These are phyloP conservation scores for Carallia pectinifolia DNA, from an alignment of 345 rosid genomes.

Conservation along the genomic window DNA sequence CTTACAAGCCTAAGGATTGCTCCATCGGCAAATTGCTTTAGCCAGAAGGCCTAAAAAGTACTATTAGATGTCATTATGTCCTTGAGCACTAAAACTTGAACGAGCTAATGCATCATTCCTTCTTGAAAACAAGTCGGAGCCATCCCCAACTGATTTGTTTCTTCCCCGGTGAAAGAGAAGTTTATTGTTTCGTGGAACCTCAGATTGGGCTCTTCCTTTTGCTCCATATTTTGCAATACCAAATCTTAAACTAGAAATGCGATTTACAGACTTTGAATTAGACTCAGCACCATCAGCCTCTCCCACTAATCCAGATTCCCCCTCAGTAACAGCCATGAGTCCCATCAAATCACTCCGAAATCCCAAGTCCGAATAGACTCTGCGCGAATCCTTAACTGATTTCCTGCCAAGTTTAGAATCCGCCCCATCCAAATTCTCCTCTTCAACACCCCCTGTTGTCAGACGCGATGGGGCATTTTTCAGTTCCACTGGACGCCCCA, in stretches of 20 bases:
- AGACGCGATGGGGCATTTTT: constrained; percentile 26
- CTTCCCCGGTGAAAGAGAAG: constrained; percentile 15
- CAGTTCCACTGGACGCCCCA: constrained; percentile 68
- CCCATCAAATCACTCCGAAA: constrained; percentile 73
- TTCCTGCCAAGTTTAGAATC: constrained; percentile 34
- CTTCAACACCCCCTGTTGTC: constrained; percentile 23
- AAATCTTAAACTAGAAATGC: constrained; percentile 39
- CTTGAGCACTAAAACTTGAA: constrained; percentile 21
- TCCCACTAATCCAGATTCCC: constrained; percentile 32
- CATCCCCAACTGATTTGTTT: constrained; percentile 39
- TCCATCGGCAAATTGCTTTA: constrained; percentile 16
- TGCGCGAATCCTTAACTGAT: constrained; percentile 38
- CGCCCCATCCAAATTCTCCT: constrained; percentile 27
- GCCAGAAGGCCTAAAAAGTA: not conserved
- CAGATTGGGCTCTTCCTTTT: constrained; percentile 27
- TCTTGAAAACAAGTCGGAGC: constrained; percentile 28
- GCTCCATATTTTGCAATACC: constrained; percentile 33
- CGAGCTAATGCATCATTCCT: constrained; percentile 17
- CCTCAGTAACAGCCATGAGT: constrained; percentile 53
- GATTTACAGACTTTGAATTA: constrained; percentile 22
- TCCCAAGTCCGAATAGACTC: constrained; percentile 75
- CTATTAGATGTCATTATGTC: constrained; percentile 21
- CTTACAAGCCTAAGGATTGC: constrained; percentile 22
- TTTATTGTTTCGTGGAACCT: constrained; percentile 15
- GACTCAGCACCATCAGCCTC: constrained; percentile 20